phyloP scores from a whole-genome alignment of 2,329 filamentous ascomycete species.

The Lachnellula hyalina region DNA sequence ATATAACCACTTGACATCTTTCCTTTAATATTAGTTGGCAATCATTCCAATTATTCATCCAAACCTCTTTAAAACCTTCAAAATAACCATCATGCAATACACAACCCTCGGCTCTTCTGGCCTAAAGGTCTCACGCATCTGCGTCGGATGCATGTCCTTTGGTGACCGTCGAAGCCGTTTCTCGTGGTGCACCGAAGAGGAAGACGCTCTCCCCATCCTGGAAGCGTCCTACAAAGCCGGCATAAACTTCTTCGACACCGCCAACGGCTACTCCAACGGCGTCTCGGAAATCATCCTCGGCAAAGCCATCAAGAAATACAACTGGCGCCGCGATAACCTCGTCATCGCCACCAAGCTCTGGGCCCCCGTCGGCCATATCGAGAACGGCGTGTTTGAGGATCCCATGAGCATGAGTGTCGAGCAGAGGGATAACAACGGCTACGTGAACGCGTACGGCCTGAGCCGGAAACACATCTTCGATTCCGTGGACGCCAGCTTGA shows the following conservation, averaged over 20 bases:
- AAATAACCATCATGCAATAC: constrained; percentile 14
- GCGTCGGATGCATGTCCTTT: constrained; percentile 47
- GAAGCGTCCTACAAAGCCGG: constrained; percentile 46
- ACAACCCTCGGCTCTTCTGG: constrained; percentile 39
- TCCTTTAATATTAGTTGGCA: no score
- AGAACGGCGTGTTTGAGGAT: constrained; percentile 9
- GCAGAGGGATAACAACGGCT: constrained; percentile 35
- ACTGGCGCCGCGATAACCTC: constrained; percentile 58
- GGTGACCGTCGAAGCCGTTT: constrained; percentile 29
- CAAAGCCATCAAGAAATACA: constrained; percentile 58
- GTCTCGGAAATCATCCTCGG: constrained; percentile 32
- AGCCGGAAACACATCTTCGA: constrained; percentile 60
- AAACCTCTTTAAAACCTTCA: neutral
- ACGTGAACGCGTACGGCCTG: constrained; percentile 47
- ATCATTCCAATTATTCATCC: neutral
- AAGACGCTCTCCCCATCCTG: constrained; percentile 43
- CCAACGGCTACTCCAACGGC: constrained; percentile 47
- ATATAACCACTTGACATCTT: no score
- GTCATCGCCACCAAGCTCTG: constrained; percentile 62
- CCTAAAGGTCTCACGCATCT: constrained; percentile 47
- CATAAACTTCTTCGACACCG: constrained; percentile 49
- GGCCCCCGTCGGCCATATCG: constrained; percentile 9
- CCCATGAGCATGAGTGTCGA: constrained; percentile 3
- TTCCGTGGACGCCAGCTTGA: constrained; percentile 53
- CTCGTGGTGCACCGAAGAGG: constrained; percentile 12